Conservation (phyloP, 176 grass and related monocot species). For the Thalia dealbata region DNA sequence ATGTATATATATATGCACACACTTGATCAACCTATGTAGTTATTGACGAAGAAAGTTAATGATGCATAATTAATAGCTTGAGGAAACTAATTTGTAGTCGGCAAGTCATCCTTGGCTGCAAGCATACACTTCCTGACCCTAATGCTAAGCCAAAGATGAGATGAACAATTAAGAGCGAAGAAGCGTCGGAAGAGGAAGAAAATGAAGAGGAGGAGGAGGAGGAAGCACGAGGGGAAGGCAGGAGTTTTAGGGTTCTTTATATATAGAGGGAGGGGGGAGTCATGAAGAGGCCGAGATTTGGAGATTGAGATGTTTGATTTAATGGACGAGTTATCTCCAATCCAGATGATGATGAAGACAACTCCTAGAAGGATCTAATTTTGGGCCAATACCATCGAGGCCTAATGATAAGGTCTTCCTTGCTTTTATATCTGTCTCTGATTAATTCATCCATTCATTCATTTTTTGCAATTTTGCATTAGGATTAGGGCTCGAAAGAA, state of each 20-base stretch:
- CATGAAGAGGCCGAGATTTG: background rate
- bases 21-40: too few species aligned
- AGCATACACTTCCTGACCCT: conserved; percentile 38
- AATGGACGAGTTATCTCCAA: conserved; percentile 24
- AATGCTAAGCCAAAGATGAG: conserved; percentile 54
- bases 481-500: too few species aligned
- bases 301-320: background rate
- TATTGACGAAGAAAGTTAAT: too few species aligned
- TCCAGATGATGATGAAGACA: conserved; percentile 12
- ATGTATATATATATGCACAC: too few species aligned
- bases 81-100: conserved; percentile 16
- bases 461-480: background rate
- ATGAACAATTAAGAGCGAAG: background rate
- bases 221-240: background rate
- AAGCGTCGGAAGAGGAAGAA: background rate
- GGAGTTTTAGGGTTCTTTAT: background rate
- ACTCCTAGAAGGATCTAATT: conserved; percentile 6
- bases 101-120: conserved; percentile 99
- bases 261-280: conserved; percentile 4
- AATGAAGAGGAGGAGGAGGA: background rate
- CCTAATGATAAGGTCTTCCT: background rate
- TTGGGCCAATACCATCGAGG: conserved; percentile 4
- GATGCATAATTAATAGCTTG: too few species aligned
- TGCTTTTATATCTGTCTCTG: background rate
- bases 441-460: background rate